Evolutionary conservation across 1,284 basidiomycete species (phyloP).

Genomic region (Cutaneotrichosporon sp.): DNA sequence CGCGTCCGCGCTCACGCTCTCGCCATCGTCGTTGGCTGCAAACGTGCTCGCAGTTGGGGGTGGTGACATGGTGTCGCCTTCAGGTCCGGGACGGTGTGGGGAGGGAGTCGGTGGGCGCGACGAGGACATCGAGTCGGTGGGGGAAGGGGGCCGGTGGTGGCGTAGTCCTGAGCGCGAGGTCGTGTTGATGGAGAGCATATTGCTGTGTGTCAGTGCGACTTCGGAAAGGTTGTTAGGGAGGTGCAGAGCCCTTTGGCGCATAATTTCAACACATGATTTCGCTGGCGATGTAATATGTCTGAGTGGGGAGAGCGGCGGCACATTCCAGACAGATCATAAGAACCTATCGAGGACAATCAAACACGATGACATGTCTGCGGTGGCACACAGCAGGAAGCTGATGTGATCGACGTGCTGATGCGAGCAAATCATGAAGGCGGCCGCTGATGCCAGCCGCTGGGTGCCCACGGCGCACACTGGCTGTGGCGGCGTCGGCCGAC

Average conservation of each 20-base stretch:
- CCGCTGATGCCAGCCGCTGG: no score
- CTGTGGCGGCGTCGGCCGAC: no score
- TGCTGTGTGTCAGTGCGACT: conserved; percentile 8
- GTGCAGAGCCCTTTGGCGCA: no score
- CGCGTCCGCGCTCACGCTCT: neutral
- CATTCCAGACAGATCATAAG: no score
- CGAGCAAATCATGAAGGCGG: no score
- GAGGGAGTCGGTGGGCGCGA: conserved; percentile 6
- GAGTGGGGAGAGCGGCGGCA: no score
- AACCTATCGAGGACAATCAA: no score
- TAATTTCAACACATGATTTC: neutral
- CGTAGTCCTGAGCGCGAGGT: conserved; percentile 10
- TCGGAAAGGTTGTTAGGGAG: neutral
- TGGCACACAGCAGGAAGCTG: no score
- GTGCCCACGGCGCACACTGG: no score
- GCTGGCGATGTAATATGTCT: no score
- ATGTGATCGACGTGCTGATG: no score
- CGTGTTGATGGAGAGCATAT: conserved; percentile 22
- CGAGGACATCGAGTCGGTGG: conserved; percentile 6
- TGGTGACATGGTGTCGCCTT: conserved; percentile 5
- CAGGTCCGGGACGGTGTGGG: neutral
- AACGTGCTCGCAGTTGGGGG: neutral
- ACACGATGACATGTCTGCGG: no score
- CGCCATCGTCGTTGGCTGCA: neutral
- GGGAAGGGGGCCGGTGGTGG: conserved; percentile 6